Evolutionary conservation across 1,284 basidiomycete genomes (phyloP).

Genomic region (Pterulicium gracile): DNA sequence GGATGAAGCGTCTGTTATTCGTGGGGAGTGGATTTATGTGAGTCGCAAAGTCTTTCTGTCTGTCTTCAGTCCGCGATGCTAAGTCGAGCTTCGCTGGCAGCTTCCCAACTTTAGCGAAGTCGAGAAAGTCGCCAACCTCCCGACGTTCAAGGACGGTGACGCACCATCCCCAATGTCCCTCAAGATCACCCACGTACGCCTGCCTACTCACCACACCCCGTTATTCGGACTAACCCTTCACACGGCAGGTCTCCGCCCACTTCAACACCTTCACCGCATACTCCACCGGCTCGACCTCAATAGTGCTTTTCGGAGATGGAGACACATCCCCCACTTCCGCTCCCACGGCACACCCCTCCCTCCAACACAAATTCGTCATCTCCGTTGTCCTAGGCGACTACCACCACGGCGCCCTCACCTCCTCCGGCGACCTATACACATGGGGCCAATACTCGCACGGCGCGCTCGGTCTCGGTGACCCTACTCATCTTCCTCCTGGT

Average conservation of each 20-base stretch:
- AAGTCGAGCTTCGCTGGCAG: slow-evolving; percentile 31
- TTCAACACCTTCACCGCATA: slow-evolving; percentile 75
- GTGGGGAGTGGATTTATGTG: slow-evolving; percentile 69
- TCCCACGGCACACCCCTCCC: slow-evolving; percentile 54
- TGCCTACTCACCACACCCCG: too few relatives aligned
- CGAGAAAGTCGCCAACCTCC: slow-evolving; percentile 31
- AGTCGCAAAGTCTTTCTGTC: slow-evolving; percentile 17
- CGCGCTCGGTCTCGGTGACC: slow-evolving; percentile 77
- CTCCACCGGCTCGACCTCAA: slow-evolving; percentile 54
- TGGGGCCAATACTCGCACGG: slow-evolving; percentile 78
- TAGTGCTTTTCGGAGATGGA: slow-evolving; percentile 53
- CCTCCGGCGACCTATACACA: slow-evolving; percentile 64
- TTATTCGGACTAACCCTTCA: too few relatives aligned
- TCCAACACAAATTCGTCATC: slow-evolving; percentile 70
- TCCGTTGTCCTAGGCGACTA: slow-evolving; percentile 85
- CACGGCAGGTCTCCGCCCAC: slow-evolving; percentile 84
- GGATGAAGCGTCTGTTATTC: slow-evolving; percentile 24
- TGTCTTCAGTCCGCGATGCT: slow-evolving; percentile 8
- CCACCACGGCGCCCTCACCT: slow-evolving; percentile 78
- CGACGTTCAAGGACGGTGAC: slow-evolving; percentile 26
- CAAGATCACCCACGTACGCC: slow-evolving; percentile 59
- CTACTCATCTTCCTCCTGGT: slow-evolving; percentile 35
- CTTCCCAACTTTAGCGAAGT: slow-evolving; percentile 63
- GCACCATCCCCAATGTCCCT: slow-evolving; percentile 19
- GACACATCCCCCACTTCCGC: slow-evolving; percentile 27